phyloP scores from a whole-genome alignment of 129 eudicot genomes.

The Erigeron canadensis region DNA sequence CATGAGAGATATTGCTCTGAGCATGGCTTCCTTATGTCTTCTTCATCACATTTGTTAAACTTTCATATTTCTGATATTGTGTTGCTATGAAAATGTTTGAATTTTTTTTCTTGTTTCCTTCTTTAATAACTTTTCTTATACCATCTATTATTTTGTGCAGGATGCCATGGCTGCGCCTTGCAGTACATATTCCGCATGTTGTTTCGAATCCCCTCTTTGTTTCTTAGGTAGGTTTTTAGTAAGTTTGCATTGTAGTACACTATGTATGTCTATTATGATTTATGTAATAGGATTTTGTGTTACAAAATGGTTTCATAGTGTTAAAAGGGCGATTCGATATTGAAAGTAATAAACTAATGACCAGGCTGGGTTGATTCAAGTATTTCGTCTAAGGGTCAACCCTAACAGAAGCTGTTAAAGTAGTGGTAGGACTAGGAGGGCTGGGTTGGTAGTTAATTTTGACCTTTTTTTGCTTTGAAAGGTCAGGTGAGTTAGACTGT shows the following conservation, averaged over 20 bases:
- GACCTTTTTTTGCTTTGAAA: neutral
- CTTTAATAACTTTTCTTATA: neutral
- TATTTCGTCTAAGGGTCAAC: neutral
- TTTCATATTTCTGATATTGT: neutral
- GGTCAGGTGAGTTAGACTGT: neutral
- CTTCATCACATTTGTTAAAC: neutral
- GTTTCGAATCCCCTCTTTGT: neutral
- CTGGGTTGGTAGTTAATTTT: neutral
- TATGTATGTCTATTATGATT: neutral
- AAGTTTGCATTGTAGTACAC: neutral
- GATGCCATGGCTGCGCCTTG: neutral
- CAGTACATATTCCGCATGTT: neutral
- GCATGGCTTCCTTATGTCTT: neutral
- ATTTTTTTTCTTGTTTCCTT: neutral
- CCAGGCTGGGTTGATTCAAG: neutral
- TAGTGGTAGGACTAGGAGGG: neutral
- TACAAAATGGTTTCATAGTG: neutral
- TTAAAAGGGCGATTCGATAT: no score
- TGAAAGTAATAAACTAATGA: slow-evolving; percentile 1
- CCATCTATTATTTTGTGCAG: neutral
- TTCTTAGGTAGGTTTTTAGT: neutral
- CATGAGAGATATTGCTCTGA: no score
- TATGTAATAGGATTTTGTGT: neutral
- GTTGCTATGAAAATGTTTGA: neutral
- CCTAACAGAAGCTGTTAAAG: neutral